phyloP scores from a whole-genome alignment of 352 stramenopile genomes.

The Phytophthora foliorum region DNA sequence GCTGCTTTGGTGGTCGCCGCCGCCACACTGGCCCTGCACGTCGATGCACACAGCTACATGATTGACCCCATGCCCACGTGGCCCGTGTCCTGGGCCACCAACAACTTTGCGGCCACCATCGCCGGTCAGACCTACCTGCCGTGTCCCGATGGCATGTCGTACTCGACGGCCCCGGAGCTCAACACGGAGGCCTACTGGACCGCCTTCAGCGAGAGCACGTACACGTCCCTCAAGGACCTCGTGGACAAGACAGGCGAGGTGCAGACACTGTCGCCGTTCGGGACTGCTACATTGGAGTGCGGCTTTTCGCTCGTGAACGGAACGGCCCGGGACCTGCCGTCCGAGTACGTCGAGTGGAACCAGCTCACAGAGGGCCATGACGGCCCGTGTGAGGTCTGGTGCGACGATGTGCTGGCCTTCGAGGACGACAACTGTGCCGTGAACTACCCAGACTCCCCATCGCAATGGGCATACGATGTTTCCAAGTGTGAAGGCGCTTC shows the following conservation, averaged over 20 bases:
- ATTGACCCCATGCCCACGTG: slow-evolving; percentile 42
- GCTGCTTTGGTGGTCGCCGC: slow-evolving; percentile 12
- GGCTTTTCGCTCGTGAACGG: slow-evolving; percentile 45
- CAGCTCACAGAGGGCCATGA: slow-evolving; percentile 39
- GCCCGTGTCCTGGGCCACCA: slow-evolving; percentile 39
- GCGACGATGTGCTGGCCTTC: slow-evolving; percentile 47
- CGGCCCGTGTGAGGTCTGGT: slow-evolving; percentile 65
- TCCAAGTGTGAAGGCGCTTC: slow-evolving; percentile 29
- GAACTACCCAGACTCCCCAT: slow-evolving; percentile 31
- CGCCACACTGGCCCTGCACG: slow-evolving; percentile 21
- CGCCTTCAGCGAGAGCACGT: slow-evolving; percentile 49
- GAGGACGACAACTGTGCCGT: slow-evolving; percentile 55
- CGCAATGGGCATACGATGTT: slow-evolving; percentile 31
- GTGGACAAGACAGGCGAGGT: slow-evolving; percentile 33
- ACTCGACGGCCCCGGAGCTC: slow-evolving; percentile 27
- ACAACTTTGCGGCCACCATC: slow-evolving; percentile 38
- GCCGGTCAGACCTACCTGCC: slow-evolving; percentile 30
- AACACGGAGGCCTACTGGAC: slow-evolving; percentile 48
- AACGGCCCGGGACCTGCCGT: slow-evolving; percentile 42
- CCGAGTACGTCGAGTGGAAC: slow-evolving; percentile 38
- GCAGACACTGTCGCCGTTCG: slow-evolving; percentile 37
- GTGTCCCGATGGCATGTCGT: slow-evolving; percentile 34
- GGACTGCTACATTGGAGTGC: slow-evolving; percentile 43
- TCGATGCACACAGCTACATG: slow-evolving; percentile 48
- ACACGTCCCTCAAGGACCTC: slow-evolving; percentile 57